A percentile compares a stretch with the other conserved stretches of the same genome.
These are phyloP conservation scores for Crassisporium funariophilum DNA, from an alignment of 768 basidiomycete genomes.

Conservation along the genomic window DNA sequence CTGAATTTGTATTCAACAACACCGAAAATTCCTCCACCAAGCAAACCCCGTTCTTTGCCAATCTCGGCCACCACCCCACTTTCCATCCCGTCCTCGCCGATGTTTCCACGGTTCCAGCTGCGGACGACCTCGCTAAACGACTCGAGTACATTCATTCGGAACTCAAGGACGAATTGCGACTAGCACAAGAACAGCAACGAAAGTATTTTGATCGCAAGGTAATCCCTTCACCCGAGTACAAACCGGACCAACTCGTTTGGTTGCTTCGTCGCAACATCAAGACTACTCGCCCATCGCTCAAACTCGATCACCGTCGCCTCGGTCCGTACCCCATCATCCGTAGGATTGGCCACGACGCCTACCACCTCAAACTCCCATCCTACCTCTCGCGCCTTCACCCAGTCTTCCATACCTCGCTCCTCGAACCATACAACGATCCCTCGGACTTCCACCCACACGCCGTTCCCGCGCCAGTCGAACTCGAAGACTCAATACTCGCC, in stretches of 20 bases:
- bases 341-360: conserved; percentile 23
- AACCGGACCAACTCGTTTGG: conserved; percentile 35
- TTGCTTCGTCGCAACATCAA: conserved; percentile 35
- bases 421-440: conserved; percentile 34
- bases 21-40: conserved; percentile 31
- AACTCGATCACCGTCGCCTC: conserved; percentile 34
- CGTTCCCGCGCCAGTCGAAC: conserved; percentile 20
- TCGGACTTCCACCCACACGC: conserved; percentile 33
- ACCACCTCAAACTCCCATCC: conserved; percentile 32
- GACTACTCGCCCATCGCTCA: conserved; percentile 38
- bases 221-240: conserved; percentile 23
- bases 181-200: conserved; percentile 25
- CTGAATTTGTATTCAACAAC: conserved; percentile 46
- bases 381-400: conserved; percentile 36
- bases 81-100: conserved; percentile 29
- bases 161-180: conserved; percentile 28
- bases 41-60: conserved; percentile 38
- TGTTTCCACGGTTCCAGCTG: conserved; percentile 26
- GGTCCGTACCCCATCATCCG: conserved; percentile 17
- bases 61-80: conserved; percentile 31
- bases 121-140: conserved; percentile 24
- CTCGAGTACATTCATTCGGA: conserved; percentile 33
- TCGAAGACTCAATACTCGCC: conserved; percentile 20
- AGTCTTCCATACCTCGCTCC: conserved; percentile 40
- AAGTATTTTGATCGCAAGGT: conserved; percentile 25